phyloP scores from a whole-genome alignment of 2,329 filamentous ascomycete genomes.

The Botrytis hyacinthi region DNA sequence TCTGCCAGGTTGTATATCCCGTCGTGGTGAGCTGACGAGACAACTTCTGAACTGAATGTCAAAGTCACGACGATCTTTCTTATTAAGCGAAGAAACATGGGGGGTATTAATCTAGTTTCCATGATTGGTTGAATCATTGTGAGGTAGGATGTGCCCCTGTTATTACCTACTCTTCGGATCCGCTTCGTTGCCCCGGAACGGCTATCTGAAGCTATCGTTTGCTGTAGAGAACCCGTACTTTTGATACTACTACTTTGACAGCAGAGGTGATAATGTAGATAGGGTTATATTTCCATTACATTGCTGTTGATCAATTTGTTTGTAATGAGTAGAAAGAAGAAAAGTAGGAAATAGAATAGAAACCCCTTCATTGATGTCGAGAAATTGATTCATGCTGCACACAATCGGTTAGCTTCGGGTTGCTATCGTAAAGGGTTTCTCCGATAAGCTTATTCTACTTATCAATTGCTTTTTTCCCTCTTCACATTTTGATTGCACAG shows the following conservation, averaged over 20 bases:
- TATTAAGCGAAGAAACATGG: constrained; percentile 11
- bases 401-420: constrained; percentile 1
- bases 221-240: not conserved
- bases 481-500: not conserved
- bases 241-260: not conserved
- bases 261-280: no score
- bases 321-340: not conserved
- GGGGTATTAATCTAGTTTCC: constrained; percentile 6
- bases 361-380: not conserved
- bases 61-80: not conserved
- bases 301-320: no score
- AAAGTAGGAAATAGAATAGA: not conserved
- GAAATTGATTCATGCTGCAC: not conserved
- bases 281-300: not conserved
- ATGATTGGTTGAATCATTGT: not conserved
- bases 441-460: constrained; percentile 2
- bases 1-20: not conserved
- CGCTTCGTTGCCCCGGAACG: constrained; percentile 13
- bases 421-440: constrained; percentile 6
- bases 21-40: not conserved
- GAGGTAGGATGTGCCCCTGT: not conserved
- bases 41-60: not conserved
- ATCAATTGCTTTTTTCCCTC: not conserved
- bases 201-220: not conserved
- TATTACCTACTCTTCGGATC: constrained; percentile 2